Percentiles rank a stretch among this genome's conserved stretches.
Evolutionary conservation across 306 rosid species (phyloP).

Genomic region (Chamaecrista fasciculata): DNA sequence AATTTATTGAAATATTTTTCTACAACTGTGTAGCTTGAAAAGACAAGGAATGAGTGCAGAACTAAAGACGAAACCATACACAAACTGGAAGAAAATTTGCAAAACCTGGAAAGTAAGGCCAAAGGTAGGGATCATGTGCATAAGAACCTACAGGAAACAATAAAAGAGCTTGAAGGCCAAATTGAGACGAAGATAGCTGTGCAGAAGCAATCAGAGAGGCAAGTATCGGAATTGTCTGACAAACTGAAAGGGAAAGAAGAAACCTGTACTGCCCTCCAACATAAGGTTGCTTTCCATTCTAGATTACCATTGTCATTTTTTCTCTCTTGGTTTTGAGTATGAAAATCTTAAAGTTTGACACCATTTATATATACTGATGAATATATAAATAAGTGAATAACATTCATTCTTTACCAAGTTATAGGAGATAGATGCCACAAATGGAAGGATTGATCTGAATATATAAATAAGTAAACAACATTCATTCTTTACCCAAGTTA

Average conservation of each 20-base stretch:
- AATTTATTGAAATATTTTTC: slow-evolving; percentile 10
- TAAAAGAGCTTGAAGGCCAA: slow-evolving; percentile 82
- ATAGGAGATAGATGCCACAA: neutral
- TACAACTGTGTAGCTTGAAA: slow-evolving; percentile 61
- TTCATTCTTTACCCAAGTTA: neutral
- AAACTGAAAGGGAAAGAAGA: slow-evolving; percentile 70
- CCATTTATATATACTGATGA: neutral
- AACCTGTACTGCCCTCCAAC: slow-evolving; percentile 62
- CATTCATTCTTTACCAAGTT: neutral
- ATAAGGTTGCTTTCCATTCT: slow-evolving; percentile 50
- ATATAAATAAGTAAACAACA: neutral
- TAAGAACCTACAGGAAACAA: slow-evolving; percentile 64
- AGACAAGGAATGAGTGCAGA: slow-evolving; percentile 67
- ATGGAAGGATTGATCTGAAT: neutral
- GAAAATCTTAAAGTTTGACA: neutral
- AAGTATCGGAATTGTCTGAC: slow-evolving; percentile 63
- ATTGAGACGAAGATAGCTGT: slow-evolving; percentile 56
- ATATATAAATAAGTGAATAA: neutral
- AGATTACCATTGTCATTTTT: slow-evolving; percentile 12
- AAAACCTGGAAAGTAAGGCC: slow-evolving; percentile 67
- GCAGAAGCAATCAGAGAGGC: slow-evolving; percentile 72
- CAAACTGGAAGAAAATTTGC: slow-evolving; percentile 77
- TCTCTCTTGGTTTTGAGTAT: neutral
- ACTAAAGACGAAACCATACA: slow-evolving; percentile 66
- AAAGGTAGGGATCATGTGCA: slow-evolving; percentile 65